Conservation (phyloP, 73 alveolate genomes). For the Effrenium voratum region DNA sequence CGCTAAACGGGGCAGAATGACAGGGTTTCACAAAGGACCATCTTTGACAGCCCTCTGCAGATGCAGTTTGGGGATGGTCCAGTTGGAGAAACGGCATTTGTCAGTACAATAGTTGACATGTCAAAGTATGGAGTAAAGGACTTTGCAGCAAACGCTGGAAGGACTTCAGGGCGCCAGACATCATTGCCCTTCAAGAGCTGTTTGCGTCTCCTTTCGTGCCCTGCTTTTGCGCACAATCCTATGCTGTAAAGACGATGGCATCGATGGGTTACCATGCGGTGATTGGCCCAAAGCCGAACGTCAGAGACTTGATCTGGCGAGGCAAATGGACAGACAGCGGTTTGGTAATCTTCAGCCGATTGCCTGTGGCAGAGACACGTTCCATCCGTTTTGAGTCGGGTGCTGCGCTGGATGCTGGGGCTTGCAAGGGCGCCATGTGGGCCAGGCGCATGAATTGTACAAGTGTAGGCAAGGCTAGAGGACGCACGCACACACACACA, state of each 20-base stretch:
- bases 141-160: too few relatives aligned
- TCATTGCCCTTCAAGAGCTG: conserved; percentile 81
- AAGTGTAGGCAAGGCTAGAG: not conserved
- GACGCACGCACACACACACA: not conserved
- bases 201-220: conserved; percentile 92
- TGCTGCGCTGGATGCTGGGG: conserved; percentile 90
- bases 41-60: too few relatives aligned
- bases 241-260: conserved; percentile 33
- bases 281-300: conserved; percentile 65
- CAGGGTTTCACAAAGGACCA: too few relatives aligned
- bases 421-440: conserved; percentile 91
- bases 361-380: conserved; percentile 83
- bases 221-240: conserved; percentile 67
- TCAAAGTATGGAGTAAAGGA: too few relatives aligned
- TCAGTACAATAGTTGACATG: too few relatives aligned
- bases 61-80: too few relatives aligned
- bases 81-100: too few relatives aligned
- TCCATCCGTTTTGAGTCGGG: conserved; percentile 64
- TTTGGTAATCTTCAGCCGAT: conserved; percentile 66
- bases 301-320: not conserved
- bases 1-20: too few relatives aligned
- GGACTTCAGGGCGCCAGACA: conserved; percentile 41
- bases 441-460: conserved; percentile 1
- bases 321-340: conserved; percentile 84
- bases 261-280: conserved; percentile 68